phyloP scores from a whole-genome alignment of 805 yeast genomes.

The Starmerella davenportii region DNA sequence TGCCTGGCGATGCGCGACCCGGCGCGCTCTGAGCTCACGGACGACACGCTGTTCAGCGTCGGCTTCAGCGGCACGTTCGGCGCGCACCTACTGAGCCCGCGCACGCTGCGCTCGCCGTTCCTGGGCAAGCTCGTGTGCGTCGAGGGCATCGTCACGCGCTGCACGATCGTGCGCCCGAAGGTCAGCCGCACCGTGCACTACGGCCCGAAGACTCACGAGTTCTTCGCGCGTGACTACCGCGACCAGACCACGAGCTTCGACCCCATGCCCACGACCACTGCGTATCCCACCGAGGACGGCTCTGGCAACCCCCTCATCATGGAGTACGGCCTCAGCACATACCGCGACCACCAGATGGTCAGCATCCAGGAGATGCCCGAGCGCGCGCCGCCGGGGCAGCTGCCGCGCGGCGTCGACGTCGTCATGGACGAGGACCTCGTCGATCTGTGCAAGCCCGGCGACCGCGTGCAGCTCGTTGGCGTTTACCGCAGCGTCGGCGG shows the following conservation, averaged over 20 bases:
- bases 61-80: conserved; percentile 88
- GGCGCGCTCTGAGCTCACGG: conserved; percentile 37
- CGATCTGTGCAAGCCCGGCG: conserved; percentile 87
- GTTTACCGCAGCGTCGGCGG: conserved; percentile 85
- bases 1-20: conserved; percentile 54
- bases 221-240: conserved; percentile 78
- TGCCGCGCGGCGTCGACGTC: conserved; percentile 83
- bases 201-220: conserved; percentile 64
- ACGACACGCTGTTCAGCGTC: conserved; percentile 48
- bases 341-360: conserved; percentile 82
- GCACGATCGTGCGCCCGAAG: conserved; percentile 85
- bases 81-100: conserved; percentile 66
- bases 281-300: conserved; percentile 82
- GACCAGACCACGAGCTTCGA: conserved; percentile 86
- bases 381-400: conserved; percentile 92
- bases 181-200: conserved; percentile 82
- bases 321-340: conserved; percentile 84
- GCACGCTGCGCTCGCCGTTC: conserved; percentile 61
- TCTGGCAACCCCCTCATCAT: conserved; percentile 78
- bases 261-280: conserved; percentile 64
- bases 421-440: conserved; percentile 91
- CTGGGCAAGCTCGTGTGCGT: conserved; percentile 69
- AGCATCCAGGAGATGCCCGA: conserved; percentile 97
- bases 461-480: conserved; percentile 84
- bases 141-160: conserved; percentile 90